Base-by-base conservation (phyloP, 805 yeast genomes). In the Saturnispora gosingensis region DNA sequence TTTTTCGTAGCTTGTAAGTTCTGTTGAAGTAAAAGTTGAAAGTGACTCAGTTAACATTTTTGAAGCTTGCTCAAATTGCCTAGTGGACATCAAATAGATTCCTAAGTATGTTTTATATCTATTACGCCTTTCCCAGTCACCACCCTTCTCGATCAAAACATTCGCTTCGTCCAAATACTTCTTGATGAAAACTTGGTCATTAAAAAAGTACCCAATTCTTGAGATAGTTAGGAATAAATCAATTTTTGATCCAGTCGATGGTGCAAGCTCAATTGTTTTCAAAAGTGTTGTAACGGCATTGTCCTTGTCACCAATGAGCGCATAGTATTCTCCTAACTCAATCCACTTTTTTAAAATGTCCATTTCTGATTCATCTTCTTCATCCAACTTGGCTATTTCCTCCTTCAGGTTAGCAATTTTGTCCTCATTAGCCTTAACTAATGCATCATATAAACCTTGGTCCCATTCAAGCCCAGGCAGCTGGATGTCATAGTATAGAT, bases 51-150 rank as follows among this genome's bases (percentile, higher is more conserved):
- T 87, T 60, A 93, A 76, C 55, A 91, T 72, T 49, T 80, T 80
- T 2, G 97, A 81, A 2, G 98, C 96, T 59, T 87, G 95, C 40
- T 72, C 73, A 62, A 93, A 93, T 60, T 88, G 82, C 63, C 99
- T 81, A 28, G 90, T 82, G 7, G 96, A 84, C 77, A 93, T 71
- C 36, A 79, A 72, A 65, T 88, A 87, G 46, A 93, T 75, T 22
- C 99, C 99, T 53, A 78, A 70, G 69, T 93, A 93, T 5, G 97
- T 87, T 72, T 93, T 93, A 74, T 80, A 88, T 59, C 97, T 74
- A 71, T 93, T 93, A 63, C 96, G 82, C 69, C 99, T 86, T 71
- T 93, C 99, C 99, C 99, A 93, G 67, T 93, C 99, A 56, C 99
- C 99, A 51, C 98, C 99, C 62, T 88, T 86, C 61, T 91, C 98